These are phyloP conservation scores for Jackrogersella minutella DNA, from an alignment of 495 filamentous ascomycete genomes.

Conservation along the genomic window DNA sequence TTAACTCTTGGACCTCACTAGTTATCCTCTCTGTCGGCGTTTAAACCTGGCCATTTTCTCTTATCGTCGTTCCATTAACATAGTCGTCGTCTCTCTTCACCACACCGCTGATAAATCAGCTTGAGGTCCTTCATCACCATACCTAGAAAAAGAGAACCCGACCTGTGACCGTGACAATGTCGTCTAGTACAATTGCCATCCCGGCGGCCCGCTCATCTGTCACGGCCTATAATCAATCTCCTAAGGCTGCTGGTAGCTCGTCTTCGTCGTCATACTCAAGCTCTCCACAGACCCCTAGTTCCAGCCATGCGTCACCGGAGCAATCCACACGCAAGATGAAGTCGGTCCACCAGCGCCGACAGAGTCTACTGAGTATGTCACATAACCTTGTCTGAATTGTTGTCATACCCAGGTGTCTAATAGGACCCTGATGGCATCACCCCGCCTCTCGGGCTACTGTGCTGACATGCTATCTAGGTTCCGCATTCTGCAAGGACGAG, in stretches of 20 bases:
- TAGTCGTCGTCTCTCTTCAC: not conserved
- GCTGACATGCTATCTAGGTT: slow-evolving; percentile 54
- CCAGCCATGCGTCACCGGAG: slow-evolving; percentile 45
- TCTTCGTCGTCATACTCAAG: slow-evolving; percentile 64
- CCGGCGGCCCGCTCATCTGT: slow-evolving; percentile 51
- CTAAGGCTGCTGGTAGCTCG: slow-evolving; percentile 53
- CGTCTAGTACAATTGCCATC: slow-evolving; percentile 61
- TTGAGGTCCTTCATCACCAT: too few species aligned
- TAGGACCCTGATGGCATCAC: slow-evolving; percentile 4
- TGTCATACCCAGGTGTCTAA: not conserved
- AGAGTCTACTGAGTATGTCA: slow-evolving; percentile 63
- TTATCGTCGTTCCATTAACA: slow-evolving; percentile 11
- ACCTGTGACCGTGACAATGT: slow-evolving; percentile 45
- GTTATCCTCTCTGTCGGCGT: slow-evolving; percentile 12
- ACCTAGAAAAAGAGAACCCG: not conserved
- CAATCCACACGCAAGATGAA: slow-evolving; percentile 50
- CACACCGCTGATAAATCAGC: slow-evolving; percentile 19
- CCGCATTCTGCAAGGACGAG: slow-evolving; percentile 69
- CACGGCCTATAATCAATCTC: slow-evolving; percentile 48
- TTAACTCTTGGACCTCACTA: slow-evolving; percentile 19
- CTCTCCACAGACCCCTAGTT: slow-evolving; percentile 57
- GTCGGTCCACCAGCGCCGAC: slow-evolving; percentile 59
- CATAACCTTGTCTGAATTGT: not conserved
- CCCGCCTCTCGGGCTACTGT: not conserved
- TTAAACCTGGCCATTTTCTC: slow-evolving; percentile 14